Percentiles rank a stretch among this genome's conserved stretches.
These are phyloP conservation scores for Xylariaceae sp. DNA, from an alignment of 2,329 filamentous ascomycete species.

Conservation along the genomic window DNA sequence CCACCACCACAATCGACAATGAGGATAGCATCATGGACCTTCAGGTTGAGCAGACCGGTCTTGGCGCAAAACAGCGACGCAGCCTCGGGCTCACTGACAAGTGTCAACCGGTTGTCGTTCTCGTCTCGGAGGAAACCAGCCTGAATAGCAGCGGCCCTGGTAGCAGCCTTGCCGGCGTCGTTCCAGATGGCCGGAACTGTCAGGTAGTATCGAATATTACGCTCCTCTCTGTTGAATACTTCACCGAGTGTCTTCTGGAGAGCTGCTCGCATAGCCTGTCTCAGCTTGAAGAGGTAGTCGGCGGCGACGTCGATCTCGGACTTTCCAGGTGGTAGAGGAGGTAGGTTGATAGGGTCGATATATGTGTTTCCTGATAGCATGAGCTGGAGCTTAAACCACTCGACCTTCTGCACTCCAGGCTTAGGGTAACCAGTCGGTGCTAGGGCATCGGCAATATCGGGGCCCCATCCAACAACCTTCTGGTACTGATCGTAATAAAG, in stretches of 20 bases:
- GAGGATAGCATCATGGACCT: conserved; percentile 96
- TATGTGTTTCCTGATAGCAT: conserved; percentile 99
- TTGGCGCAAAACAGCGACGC: conserved; percentile 97
- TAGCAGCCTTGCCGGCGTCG: conserved; percentile 95
- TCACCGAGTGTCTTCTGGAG: conserved; percentile 95
- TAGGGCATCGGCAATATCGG: conserved; percentile 94
- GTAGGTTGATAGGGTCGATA: conserved; percentile 98
- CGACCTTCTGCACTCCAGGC: conserved; percentile 95
- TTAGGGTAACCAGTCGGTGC: conserved; percentile 97
- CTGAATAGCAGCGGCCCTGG: conserved; percentile 91
- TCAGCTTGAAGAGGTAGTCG: conserved; percentile 97
- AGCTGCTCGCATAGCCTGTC: conserved; percentile 93
- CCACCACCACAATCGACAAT: conserved; percentile 98
- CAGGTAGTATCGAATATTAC: conserved; percentile 95
- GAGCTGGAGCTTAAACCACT: conserved; percentile 99
- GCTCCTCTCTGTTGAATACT: conserved; percentile 96
- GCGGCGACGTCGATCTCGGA: conserved; percentile 99
- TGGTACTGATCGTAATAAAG: conserved; percentile 99
- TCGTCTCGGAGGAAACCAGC: conserved; percentile 95
- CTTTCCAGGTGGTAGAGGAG: conserved; percentile 93
- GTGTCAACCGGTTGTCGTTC: conserved; percentile 91
- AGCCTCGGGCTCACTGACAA: conserved; percentile 95
- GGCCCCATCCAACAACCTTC: conserved; percentile 99
- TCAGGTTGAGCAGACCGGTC: conserved; percentile 90
- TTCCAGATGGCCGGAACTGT: conserved; percentile 99